phyloP scores from a whole-genome alignment of 768 basidiomycete genomes.

The Psilocybe cubensis region DNA sequence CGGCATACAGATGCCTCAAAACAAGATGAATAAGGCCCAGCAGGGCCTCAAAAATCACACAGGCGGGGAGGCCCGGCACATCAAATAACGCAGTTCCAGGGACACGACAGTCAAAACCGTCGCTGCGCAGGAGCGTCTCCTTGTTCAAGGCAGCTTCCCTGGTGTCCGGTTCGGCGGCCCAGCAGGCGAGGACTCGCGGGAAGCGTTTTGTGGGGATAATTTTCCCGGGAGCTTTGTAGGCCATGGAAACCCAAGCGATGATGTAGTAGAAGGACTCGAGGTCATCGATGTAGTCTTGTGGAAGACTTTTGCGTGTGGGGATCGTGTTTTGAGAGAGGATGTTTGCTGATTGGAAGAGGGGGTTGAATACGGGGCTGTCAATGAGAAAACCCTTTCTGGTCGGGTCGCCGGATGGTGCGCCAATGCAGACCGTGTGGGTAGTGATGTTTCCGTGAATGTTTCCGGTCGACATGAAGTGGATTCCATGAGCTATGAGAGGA shows the following conservation, averaged over 20 bases:
- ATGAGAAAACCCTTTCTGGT: background rate
- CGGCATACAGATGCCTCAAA: too few species aligned
- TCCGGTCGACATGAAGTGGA: background rate
- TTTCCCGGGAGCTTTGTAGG: background rate
- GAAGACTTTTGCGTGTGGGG: background rate
- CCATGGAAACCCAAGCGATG: slow-evolving; percentile 2
- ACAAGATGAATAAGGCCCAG: too few species aligned
- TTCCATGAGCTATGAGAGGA: background rate
- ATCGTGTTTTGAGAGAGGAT: background rate
- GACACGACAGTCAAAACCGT: too few species aligned
- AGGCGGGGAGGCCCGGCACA: too few species aligned
- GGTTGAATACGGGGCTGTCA: background rate
- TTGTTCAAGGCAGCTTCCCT: too few species aligned
- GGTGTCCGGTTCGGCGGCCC: background rate
- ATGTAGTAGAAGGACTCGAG: slow-evolving; percentile 9
- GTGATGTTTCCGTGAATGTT: background rate
- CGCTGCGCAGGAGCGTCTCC: too few species aligned
- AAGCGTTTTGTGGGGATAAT: background rate
- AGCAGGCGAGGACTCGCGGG: background rate
- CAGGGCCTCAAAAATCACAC: too few species aligned
- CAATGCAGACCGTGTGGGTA: background rate
- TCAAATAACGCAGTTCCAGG: too few species aligned
- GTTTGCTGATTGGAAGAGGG: slow-evolving; percentile 1
- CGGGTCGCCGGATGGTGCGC: background rate
- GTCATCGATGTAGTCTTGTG: slow-evolving; percentile 7